phyloP scores from a whole-genome alignment of 345 rosid species.

The Murraya paniculata region DNA sequence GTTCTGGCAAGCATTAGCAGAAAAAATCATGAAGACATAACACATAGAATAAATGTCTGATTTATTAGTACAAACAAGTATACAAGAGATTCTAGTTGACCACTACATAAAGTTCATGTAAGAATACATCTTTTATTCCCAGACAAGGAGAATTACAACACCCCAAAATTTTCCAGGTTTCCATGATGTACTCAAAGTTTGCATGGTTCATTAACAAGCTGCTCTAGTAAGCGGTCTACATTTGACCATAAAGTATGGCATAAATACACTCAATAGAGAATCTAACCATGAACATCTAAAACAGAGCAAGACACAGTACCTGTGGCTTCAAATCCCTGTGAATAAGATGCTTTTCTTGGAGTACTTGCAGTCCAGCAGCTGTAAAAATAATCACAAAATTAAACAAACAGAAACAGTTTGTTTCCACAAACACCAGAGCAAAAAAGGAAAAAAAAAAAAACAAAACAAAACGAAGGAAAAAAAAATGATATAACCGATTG shows the following conservation, averaged over 20 bases:
- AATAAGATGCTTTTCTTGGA: slow-evolving; percentile 74
- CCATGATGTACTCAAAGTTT: neutral
- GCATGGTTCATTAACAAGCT: neutral
- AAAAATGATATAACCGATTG: neutral
- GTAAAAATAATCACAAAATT: slow-evolving; percentile 27
- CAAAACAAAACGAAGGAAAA: too few relatives aligned
- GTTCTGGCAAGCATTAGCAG: slow-evolving; percentile 47
- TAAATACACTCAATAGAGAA: neutral
- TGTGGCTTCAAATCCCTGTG: slow-evolving; percentile 89
- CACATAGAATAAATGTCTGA: neutral
- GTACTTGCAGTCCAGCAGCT: slow-evolving; percentile 85
- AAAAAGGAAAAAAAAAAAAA: neutral
- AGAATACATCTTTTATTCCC: neutral
- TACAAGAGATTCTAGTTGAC: slow-evolving; percentile 2
- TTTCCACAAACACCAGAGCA: neutral
- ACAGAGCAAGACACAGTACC: slow-evolving; percentile 34
- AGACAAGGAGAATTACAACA: neutral
- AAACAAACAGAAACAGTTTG: neutral
- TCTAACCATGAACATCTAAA: slow-evolving; percentile 1
- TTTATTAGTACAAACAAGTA: slow-evolving; percentile 7
- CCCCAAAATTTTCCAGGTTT: neutral
- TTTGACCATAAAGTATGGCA: neutral
- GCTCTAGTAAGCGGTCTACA: neutral
- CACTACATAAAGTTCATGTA: neutral
- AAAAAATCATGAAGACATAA: slow-evolving; percentile 19